Base-by-base conservation (phyloP, 2,329 filamentous ascomycete species). In the Fulvia fulva region DNA sequence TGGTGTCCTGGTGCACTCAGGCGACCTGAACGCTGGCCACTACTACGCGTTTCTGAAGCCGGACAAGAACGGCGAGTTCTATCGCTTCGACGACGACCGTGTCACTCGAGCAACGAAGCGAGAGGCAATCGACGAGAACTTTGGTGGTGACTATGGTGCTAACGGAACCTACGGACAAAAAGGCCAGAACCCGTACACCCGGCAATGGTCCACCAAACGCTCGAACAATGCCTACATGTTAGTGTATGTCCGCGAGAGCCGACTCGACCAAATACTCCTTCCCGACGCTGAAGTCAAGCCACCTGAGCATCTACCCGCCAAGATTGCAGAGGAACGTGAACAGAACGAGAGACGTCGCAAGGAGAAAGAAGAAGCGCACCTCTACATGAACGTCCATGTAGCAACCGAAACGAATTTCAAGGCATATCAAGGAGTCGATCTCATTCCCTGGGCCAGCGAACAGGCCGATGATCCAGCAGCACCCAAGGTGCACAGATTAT, bases 1-100 rank as follows among this genome's bases (percentile, higher is more conserved):
- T 68, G 91, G 94, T 60, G 94, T 99, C 22, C 81, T 99, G 46
- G 94, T 99, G 6, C 94, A 99, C 75, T 97, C 91, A 66, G 94
- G 94, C 61, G 94, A 97, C 70, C 82, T 97, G 56, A 97, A 99
- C 73, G 93, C 95, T 11, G 94, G 94, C 3, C 94, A 99, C 75
- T 99, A 99, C 76, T 99, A 99, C 71, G 94, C 94, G 0, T 99
- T 96, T 75, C 78, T 99, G 67, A 97, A 96, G 72, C 94, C 95
- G 0, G 85, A 87, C 58, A 95, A 96, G 75, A 90, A 96, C 61
- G 93, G 94, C 30, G 86, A 90, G 78, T 99, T 96, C 78, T 97
- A 95, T 80, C 94, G 89, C 69, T 99, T 96, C 68, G 95, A 99
- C 68, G 94, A 99, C 65, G 94, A 99, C 71, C 89, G 92, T 65